These are phyloP conservation scores for Irpex sp. DNA, from an alignment of 1,284 basidiomycete genomes.

Conservation along the genomic window DNA sequence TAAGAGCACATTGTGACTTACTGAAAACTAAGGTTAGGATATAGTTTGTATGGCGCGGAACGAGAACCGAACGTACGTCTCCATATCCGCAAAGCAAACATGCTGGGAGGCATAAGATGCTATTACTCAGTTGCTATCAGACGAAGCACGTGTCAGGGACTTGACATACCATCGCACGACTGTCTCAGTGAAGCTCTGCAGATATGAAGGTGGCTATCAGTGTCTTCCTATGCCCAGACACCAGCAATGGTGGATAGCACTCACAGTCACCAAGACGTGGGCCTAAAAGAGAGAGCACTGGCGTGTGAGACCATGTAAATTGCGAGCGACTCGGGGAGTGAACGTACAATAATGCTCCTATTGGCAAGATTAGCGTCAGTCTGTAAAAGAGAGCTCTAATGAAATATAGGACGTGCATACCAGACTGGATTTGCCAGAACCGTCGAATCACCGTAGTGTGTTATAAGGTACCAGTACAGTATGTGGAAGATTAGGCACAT, in stretches of 20 bases:
- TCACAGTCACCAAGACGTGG: conserved; percentile 17
- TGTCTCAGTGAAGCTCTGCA: conserved; percentile 20
- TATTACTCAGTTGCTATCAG: background rate
- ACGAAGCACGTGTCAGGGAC: background rate
- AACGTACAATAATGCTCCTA: conserved; percentile 14
- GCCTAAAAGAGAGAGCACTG: background rate
- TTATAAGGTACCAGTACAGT: conserved; percentile 48
- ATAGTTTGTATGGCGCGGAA: background rate
- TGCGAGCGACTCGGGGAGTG: no score
- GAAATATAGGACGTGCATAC: conserved; percentile 26
- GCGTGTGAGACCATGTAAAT: no score
- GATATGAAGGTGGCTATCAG: background rate
- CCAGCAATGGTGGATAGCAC: background rate
- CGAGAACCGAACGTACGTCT: conserved; percentile 8
- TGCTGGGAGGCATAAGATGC: conserved; percentile 7
- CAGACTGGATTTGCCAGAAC: conserved; percentile 40
- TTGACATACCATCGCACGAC: conserved; percentile 18
- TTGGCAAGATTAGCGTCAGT: background rate
- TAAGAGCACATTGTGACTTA: conserved; percentile 15
- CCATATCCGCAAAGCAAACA: conserved; percentile 21
- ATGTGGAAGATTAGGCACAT: conserved; percentile 42
- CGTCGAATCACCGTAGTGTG: conserved; percentile 39
- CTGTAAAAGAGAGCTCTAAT: background rate
- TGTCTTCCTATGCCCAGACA: background rate
- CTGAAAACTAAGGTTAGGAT: background rate